phyloP scores from a whole-genome alignment of 805 yeast genomes.

The Barnettozyma salicaria region DNA sequence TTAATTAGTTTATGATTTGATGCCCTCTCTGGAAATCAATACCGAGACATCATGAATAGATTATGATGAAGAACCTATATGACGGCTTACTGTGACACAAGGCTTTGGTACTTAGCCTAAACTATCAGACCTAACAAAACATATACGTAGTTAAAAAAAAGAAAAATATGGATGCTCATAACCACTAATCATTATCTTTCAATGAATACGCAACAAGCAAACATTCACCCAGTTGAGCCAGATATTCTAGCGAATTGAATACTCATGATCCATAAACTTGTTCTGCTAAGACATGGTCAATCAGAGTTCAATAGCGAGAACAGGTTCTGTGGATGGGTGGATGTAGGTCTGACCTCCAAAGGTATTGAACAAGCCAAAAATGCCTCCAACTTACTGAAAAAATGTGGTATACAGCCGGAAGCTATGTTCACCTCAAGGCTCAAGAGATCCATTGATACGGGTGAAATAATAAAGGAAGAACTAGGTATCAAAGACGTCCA shows the following conservation, averaged over 20 bases:
- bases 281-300: conserved; percentile 76
- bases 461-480: conserved; percentile 54
- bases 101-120: too few relatives aligned
- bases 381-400: conserved; percentile 55
- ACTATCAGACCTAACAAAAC: too few relatives aligned
- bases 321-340: conserved; percentile 84
- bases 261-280: conserved; percentile 32
- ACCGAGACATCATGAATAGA: too few relatives aligned
- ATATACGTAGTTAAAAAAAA: too few relatives aligned
- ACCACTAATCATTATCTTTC: background rate
- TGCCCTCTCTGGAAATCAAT: too few relatives aligned
- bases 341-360: conserved; percentile 58
- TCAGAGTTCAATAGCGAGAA: conserved; percentile 73
- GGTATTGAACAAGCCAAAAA: conserved; percentile 64
- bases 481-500: conserved; percentile 47
- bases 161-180: background rate
- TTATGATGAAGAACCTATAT: too few relatives aligned
- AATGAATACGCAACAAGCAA: too few relatives aligned
- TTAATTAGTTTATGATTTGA: too few relatives aligned
- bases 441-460: conserved; percentile 70
- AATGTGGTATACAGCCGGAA: conserved; percentile 46
- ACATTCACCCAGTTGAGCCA: too few relatives aligned
- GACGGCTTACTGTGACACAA: too few relatives aligned
- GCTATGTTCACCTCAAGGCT: conserved; percentile 65
- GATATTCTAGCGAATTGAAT: background rate